Base-by-base conservation (phyloP, 2,329 filamentous ascomycete genomes). In the Clonostachys sp. region DNA sequence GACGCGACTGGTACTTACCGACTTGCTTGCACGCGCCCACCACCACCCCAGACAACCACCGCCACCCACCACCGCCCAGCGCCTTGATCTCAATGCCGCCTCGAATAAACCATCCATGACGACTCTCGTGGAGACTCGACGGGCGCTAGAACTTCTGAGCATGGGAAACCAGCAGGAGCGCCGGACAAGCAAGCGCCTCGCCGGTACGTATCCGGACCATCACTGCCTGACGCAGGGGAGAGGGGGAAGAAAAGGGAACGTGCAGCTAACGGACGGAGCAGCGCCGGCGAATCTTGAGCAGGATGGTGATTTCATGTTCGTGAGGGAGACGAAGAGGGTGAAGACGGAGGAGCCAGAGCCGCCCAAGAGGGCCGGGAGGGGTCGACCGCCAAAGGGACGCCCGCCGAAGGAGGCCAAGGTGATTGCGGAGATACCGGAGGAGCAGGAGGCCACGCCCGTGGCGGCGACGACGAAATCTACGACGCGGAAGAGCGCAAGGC, bases 231-330 rank as follows among this genome's bases (percentile, higher is more conserved):
- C 44, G 12, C 13, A 9, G 36, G 39, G 4, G 16, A 51, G 44
- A 46, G 44, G 17, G 10, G 34, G 42, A 38, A 35, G 20, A 17
- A 45, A 38, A 47, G 44, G 39, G 16, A 9, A 44, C 42, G n/a
- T 14, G 43, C 38, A 36, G 30, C 30, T 42, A 45, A 45, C 45
- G 43, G 34, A 38, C n/a, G 36, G 16, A 12, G 34, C 52, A 71
- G 71, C 68, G 52, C 60, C 60, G 51, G 57, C 59, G 41, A 64
- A 69, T 45, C 85, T 89, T 57, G 87, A 91, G 64, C 80, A 87
- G 58, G 84, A 88, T 70, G 87, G 87, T 57, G 88, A 88, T 52
- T 91, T 91, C 57, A 74, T 82, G 49, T 91, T 91, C 62, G 82
- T 84, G 53, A 80, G 87, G 55, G 83, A 77, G 51, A 73, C 83